Evolutionary conservation across 352 stramenopile genomes (phyloP), one percentile per base, ranked within the genome.

Genomic region (Globisporangium rhizosaccharum): DNA sequence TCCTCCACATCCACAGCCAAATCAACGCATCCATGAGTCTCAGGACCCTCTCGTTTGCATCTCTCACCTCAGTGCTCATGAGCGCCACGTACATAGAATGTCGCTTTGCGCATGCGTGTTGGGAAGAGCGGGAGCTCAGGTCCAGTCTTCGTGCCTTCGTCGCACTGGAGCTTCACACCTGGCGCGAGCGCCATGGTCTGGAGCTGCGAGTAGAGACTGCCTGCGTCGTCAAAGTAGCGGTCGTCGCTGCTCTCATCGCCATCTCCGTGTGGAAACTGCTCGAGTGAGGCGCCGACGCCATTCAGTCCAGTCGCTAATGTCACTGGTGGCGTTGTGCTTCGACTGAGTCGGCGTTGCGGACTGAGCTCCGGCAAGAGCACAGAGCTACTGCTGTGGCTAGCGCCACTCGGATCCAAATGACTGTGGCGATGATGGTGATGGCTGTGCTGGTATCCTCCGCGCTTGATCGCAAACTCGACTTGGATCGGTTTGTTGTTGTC

Each of bases 41-140:
- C 33, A 39, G 9, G 33, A 12, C 33, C 2, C 5, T 39, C 7
- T 12, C 33, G 33, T 2, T 36, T 9, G 33, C 33, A 39, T 39
- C 33, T 2, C 28, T 6, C 28, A 33, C 28, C 28, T 14, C 10
- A 4, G 7, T n/a, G 36, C 15, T 17, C 2, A 49, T 7, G 3
- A 12, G 14, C n/a, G 11, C 17, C 7, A 64, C 66, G 36, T 50
- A 72, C 70, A 12, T 65, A 56, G 44, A 77, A 75, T 10, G 70
- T 77, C n/a, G 57, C 26, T 42, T 67, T 68, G 2, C 67, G 63
- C 70, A 77, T 77, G 18, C 53, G 56, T 2, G 67, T 65, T 1
- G 60, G 57, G 6, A 75, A 45, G 11, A 67, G 42, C 10, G 67
- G 67, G 28, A 77, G 51, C 37, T 67, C 67, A 0, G 67, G 63